A percentile compares a stretch with the other conserved stretches of the same genome.
Evolutionary conservation across 2,329 filamentous ascomycete genomes (phyloP).

Genomic region (Penicillium corylophilum): DNA sequence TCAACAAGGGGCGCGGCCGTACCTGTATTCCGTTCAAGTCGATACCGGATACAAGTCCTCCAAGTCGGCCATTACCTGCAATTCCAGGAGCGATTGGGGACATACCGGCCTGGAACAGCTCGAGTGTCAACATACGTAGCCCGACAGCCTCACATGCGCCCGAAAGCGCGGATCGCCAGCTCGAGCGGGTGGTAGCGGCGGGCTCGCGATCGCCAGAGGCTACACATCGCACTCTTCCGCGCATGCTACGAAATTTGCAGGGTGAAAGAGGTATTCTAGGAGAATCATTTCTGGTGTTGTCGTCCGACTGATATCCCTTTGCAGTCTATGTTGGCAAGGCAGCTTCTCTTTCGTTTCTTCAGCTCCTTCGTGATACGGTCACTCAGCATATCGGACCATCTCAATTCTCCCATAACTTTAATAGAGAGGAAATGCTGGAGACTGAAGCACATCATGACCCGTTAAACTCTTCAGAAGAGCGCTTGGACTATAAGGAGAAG

Average conservation of each 20-base stretch:
- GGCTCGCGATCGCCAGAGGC: conserved; percentile 29
- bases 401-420: conserved; percentile 53
- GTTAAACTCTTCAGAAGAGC: conserved; percentile 34
- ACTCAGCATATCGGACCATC: conserved; percentile 55
- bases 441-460: conserved; percentile 41
- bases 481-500: conserved; percentile 30
- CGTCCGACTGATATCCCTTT: not conserved
- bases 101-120: not conserved
- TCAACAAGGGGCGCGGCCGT: conserved; percentile 43
- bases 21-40: conserved; percentile 38
- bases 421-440: conserved; percentile 56
- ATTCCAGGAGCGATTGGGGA: not conserved
- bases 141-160: conserved; percentile 2
- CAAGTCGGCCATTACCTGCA: conserved; percentile 1
- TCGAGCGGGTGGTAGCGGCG: conserved; percentile 2
- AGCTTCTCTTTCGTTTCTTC: conserved; percentile 54
- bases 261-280: conserved; percentile 50
- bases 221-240: conserved; percentile 31
- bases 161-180: conserved; percentile 1
- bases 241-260: conserved; percentile 54
- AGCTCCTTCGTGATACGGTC: conserved; percentile 50
- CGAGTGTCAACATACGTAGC: not conserved
- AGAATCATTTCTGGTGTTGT: no score
- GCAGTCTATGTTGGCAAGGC: conserved; percentile 34
- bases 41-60: conserved; percentile 20